Base-by-base conservation (phyloP, 768 basidiomycete species). In the Pisolithus albus region DNA sequence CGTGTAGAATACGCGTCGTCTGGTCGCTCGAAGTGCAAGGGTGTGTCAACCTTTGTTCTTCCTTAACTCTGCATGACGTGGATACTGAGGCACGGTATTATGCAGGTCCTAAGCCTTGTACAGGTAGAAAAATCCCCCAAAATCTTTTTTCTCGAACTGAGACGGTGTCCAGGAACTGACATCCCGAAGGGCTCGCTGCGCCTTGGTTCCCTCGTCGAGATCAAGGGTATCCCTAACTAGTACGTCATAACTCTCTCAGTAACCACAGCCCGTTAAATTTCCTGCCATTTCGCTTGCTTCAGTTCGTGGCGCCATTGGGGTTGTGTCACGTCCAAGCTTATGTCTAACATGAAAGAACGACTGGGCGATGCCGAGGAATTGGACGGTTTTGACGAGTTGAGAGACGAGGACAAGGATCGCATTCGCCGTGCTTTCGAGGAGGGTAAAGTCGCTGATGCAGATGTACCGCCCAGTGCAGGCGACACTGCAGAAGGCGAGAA, bases 221-320 rank as follows among this genome's bases (percentile, higher is more conserved):
- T 92, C 64, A 72, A 70, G 56, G 92, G 88, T 52, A 75, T 81
- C 59, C 79, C 80, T 8, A 75, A 65, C 59, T 88, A 86, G 88
- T 88, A 64, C 58, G 74, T 70, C 28, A 5, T 9, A 51, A 3
- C 13, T 32, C 18, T 32, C 19, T n/a, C 45, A 26, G n/a, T 39
- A 30, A 23, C 0, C 19, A 39, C 37, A 26, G 45, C 11, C 41
- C 52, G 7, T 53, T 28, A 21, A 28, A 30, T 5, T 23, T 0
- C 21, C 7, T 38, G 11, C 6, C 23, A 2, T 56, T 38, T 44
- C 32, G n/a, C 47, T 24, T 44, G 11, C 9, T 32, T 15, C 11
- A 90, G 88, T 62, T 66, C 75, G 32, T 95, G 89, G 89, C 82
- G 90, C 56, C 92, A 95, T 62, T 95, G 91, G 91, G 92, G 92